phyloP scores from a whole-genome alignment of 2,329 filamentous ascomycete genomes.

The Pestalotiopsis sp. region DNA sequence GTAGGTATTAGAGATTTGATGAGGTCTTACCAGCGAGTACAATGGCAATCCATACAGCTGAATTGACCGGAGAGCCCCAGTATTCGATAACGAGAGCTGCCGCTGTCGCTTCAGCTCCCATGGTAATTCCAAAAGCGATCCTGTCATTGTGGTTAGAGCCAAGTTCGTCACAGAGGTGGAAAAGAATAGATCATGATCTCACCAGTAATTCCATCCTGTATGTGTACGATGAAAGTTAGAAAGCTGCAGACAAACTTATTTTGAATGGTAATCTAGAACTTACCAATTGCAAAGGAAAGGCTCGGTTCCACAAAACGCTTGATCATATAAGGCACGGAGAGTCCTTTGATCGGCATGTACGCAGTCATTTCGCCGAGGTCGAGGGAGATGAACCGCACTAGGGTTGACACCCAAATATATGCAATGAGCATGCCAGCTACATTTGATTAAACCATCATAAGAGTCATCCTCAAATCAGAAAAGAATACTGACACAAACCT shows the following conservation, averaged over 20 bases:
- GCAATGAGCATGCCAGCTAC: neutral
- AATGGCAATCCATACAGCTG: conserved; percentile 44
- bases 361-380: conserved; percentile 24
- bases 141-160: conserved; percentile 18
- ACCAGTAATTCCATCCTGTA: neutral
- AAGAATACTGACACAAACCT: neutral
- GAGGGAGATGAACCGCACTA: neutral
- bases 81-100: conserved; percentile 42
- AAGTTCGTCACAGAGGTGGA: neutral
- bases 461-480: neutral
- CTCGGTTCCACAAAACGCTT: conserved; percentile 23
- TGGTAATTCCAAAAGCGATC: conserved; percentile 44
- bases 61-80: conserved; percentile 24
- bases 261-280: conserved; percentile 27
- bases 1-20: neutral
- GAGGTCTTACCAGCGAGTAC: conserved; percentile 17
- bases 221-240: neutral
- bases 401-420: neutral
- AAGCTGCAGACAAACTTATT: too few species aligned
- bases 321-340: conserved; percentile 22
- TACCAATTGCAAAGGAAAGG: conserved; percentile 38
- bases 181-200: neutral
- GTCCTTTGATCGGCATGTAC: conserved; percentile 16
- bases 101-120: conserved; percentile 44
- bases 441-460: neutral